Conservation (phyloP, 225 moss, liverwort and hornwort genomes). For the Asterella californica region DNA sequence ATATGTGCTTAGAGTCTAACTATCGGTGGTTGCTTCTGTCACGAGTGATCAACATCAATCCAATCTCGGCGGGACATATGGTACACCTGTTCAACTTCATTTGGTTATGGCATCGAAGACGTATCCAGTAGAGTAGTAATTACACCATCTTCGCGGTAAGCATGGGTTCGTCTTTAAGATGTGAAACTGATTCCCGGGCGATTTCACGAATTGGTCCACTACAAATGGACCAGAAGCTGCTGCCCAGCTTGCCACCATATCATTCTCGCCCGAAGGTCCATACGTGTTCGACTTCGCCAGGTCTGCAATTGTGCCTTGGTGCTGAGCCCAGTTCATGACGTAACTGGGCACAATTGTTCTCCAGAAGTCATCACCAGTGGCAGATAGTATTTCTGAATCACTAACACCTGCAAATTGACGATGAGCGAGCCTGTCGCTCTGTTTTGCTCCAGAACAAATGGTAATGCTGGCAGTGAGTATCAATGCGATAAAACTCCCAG, state of each 20-base stretch:
- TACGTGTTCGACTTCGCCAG: neutral
- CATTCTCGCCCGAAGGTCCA: neutral
- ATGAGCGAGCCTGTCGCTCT: neutral
- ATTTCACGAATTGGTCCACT: neutral
- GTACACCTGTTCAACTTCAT: neutral
- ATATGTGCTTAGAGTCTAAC: too few relatives aligned
- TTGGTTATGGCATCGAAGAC: neutral
- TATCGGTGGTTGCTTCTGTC: too few relatives aligned
- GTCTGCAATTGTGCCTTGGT: neutral
- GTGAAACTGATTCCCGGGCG: neutral
- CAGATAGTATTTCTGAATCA: neutral
- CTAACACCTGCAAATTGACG: neutral
- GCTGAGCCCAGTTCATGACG: conserved; percentile 4
- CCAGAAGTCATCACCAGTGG: neutral
- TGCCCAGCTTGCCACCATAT: conserved; percentile 6
- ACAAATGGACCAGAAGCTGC: neutral
- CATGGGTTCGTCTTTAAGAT: neutral
- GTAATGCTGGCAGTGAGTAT: neutral
- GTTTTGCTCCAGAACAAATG: neutral
- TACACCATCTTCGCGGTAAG: neutral
- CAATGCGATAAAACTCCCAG: neutral
- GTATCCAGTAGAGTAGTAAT: neutral
- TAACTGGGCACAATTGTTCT: neutral
- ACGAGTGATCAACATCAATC: neutral
- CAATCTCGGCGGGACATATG: neutral